Evolutionary conservation across 371 early-diverging fungal genomes (phyloP), one percentile per base, ranked within the genome.

Genomic region (Mortierella sp.): DNA sequence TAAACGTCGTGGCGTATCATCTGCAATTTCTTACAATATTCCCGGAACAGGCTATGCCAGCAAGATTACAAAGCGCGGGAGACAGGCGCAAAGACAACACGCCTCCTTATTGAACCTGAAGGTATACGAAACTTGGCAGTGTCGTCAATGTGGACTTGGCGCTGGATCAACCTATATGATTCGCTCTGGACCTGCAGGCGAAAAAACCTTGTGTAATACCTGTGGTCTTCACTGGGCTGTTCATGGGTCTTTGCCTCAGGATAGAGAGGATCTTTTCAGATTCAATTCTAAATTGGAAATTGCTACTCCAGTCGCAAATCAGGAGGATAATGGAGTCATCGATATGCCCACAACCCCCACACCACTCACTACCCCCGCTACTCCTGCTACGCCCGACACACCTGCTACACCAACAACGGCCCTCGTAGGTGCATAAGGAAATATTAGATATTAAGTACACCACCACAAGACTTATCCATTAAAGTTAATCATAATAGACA

Each of bases 191-290:
- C 80, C 80, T 23, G 70, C 19, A 29, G 80, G 80, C 8, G 80
- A 80, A 17, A 85, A 88, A 74, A 85, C 90, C 0, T 71, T 89
- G 40, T 90, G 87, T 71, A 90, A 90, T 64, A 88, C 88, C 13
- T 90, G 90, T 64, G 90, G 90, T 1, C 77, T 90, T 34, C 75
- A 83, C 8, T 90, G 84, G 84, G 68, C 84, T 58, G 79, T 86
- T 26, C 85, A 87, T 57, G 85, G 83, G 13, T 68, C 68, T 22
- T 68, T 91, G 58, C 92, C 92, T 4, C 73, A 70, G 34, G 88
- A 89, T 43, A 86, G 92, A 26, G 86, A 88, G 65, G 87, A 86
- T 43, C 62, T 89, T 59, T 91, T 85, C 69, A 61, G 55, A 49
- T 58, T 80, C 28, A 32, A 17, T 31, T 61, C 53, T 5, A 37